Percentiles rank a stretch among this genome's conserved stretches.
Evolutionary conservation across 345 rosid genomes (phyloP).

Genomic region (Raphanus raphanistrum): DNA sequence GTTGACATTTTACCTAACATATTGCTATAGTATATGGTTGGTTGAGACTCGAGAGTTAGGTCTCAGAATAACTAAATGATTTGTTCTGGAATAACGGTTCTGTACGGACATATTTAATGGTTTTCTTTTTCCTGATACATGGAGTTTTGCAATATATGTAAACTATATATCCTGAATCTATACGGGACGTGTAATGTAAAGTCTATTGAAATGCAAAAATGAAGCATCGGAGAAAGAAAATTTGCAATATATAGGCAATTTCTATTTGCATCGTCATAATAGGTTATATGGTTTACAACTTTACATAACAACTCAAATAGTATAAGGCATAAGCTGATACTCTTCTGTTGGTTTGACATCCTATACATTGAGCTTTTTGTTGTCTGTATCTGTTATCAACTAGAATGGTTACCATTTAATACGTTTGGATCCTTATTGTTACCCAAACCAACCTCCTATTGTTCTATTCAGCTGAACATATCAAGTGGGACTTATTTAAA

Average conservation of each 20-base stretch:
- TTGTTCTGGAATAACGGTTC: constrained; percentile 8
- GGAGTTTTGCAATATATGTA: not conserved
- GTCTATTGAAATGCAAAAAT: not conserved
- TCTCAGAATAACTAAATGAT: not conserved
- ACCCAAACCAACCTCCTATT: constrained; percentile 1
- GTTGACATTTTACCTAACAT: constrained; percentile 11
- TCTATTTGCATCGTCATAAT: not conserved
- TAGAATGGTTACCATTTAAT: constrained; percentile 18
- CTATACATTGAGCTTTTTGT: not conserved
- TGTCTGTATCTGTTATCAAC: not conserved
- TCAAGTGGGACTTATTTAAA: constrained; percentile 23
- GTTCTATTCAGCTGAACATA: constrained; percentile 14
- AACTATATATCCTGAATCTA: not conserved
- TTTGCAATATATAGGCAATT: not conserved
- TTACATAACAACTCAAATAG: not conserved
- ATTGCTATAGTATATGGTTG: constrained; percentile 18
- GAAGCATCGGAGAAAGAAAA: not conserved
- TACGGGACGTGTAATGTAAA: constrained; percentile 3
- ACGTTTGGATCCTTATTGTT: constrained; percentile 3
- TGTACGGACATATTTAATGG: constrained; percentile 8
- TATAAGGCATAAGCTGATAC: not conserved
- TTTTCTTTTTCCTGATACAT: not conserved
- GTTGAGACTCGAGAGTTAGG: constrained; percentile 12
- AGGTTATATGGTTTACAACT: not conserved
- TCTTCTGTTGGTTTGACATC: not conserved